Conservation (phyloP, 2,329 filamentous ascomycete genomes). For the Scedosporium aurantiacum region DNA sequence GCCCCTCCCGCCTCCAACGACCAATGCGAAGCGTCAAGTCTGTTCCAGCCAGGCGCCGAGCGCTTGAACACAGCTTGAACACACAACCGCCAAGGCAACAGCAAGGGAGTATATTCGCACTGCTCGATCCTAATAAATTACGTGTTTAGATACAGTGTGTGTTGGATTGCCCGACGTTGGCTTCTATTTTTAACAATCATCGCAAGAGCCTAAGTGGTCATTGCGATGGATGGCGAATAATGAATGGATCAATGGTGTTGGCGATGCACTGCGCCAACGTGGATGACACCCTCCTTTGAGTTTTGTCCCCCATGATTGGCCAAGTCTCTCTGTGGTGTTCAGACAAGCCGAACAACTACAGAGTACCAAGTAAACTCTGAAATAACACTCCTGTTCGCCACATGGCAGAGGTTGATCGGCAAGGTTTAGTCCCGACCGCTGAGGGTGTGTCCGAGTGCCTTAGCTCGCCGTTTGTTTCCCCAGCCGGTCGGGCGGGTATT, state of each 20-base stretch:
- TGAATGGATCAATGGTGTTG: neutral
- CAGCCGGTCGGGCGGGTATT: too few relatives aligned
- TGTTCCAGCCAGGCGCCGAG: neutral
- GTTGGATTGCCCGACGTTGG: too few relatives aligned
- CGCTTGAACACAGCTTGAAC: neutral
- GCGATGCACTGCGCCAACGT: neutral
- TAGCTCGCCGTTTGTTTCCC: too few relatives aligned
- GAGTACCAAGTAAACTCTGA: too few relatives aligned
- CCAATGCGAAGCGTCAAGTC: neutral
- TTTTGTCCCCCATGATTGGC: neutral
- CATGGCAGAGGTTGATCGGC: too few relatives aligned
- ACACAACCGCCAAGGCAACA: neutral
- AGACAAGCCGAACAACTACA: too few relatives aligned
- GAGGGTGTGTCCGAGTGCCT: too few relatives aligned
- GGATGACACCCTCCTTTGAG: neutral
- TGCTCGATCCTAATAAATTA: neutral
- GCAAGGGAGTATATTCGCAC: neutral
- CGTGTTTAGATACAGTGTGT: neutral
- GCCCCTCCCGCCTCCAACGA: too few relatives aligned
- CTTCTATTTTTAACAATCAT: neutral
- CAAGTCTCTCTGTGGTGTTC: neutral
- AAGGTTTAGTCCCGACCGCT: too few relatives aligned
- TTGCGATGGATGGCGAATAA: too few relatives aligned
- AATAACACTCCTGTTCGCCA: too few relatives aligned
- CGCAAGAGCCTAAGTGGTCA: too few relatives aligned